Evolutionary conservation across 768 basidiomycete species (phyloP), one percentile per base, ranked within the genome.

Genomic region (Tephrocybe sp.): DNA sequence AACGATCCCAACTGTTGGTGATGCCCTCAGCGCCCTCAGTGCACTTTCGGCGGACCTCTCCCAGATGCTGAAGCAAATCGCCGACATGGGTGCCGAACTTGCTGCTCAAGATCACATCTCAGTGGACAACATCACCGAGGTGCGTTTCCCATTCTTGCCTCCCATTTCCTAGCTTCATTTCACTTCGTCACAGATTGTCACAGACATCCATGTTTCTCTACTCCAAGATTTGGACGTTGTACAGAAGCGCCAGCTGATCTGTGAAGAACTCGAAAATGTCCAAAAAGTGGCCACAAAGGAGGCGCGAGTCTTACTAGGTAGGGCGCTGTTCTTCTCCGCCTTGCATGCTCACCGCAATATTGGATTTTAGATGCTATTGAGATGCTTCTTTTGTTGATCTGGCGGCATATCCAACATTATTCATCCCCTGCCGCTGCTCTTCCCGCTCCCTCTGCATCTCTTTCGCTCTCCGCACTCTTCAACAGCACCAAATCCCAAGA

Each of bases 361-460:
- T 38, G 33, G 27, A 11, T 36, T 33, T 3, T 55, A 88, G 88
- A 78, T 48, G 79, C 84, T 13, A 67, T 82, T 42, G 93, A 94
- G 65, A 86, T 92, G 80, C 63, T 88, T 4, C 72, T 94, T 8
- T 72, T 94, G 15, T 73, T 94, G 16, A 69, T 91, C 9, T 92
- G 88, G 86, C 77, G 90, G 13, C 93, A 94, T 59, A 60, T 91
- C 23, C 74, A 79, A 12, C 82, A 83, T 61, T 94, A 87, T 64
- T 64, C 74, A 31, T 68, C 66, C 9, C 49, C 57, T 36, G 38
- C 55, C 12, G 52, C 56, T 25, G 37, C 49, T 27, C 56, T 57
- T 25, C 56, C 56, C 13, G 42, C 53, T 18, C 46, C 47, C 33
- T 12, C 40, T 39, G 19, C 53, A 25, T 43, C 56, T 36, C 52